These are phyloP conservation scores for Hyphopichia homilentoma DNA, from an alignment of 805 yeast genomes.

Conservation along the genomic window DNA sequence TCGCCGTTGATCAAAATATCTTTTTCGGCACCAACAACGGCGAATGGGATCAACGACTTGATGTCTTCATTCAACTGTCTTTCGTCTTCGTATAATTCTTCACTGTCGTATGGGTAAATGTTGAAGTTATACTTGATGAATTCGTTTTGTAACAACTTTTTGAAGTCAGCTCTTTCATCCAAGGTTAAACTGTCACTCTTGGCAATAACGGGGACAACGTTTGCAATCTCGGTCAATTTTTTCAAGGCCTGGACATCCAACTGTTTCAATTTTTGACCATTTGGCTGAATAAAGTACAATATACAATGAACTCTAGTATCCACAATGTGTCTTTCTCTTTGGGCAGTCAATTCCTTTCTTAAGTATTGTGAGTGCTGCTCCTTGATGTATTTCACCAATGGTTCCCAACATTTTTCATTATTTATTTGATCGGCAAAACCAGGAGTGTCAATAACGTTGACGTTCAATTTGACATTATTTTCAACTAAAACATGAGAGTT, in stretches of 20 bases:
- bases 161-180: conserved; percentile 77
- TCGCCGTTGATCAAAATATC: conserved; percentile 75
- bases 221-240: conserved; percentile 83
- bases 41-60: conserved; percentile 80
- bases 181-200: conserved; percentile 87
- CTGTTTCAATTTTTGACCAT: conserved; percentile 77
- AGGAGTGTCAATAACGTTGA: conserved; percentile 93
- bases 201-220: conserved; percentile 93
- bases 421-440: conserved; percentile 97
- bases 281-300: conserved; percentile 86
- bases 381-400: conserved; percentile 87
- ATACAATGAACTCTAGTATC: conserved; percentile 95
- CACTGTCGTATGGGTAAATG: conserved; percentile 79
- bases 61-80: conserved; percentile 70
- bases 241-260: conserved; percentile 80
- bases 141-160: conserved; percentile 73
- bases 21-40: conserved; percentile 86
- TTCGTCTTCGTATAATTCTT: conserved; percentile 68
- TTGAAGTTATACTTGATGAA: conserved; percentile 68
- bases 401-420: conserved; percentile 96
- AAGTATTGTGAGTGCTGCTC: conserved; percentile 91
- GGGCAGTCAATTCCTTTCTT: conserved; percentile 92
- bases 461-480: conserved; percentile 79
- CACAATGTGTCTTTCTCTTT: conserved; percentile 74
- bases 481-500: conserved; percentile 70